Evolutionary conservation across 2,329 filamentous ascomycete genomes (phyloP), one percentile per base, ranked within the genome.

Genomic region (Botrytis pseudocinerea): DNA sequence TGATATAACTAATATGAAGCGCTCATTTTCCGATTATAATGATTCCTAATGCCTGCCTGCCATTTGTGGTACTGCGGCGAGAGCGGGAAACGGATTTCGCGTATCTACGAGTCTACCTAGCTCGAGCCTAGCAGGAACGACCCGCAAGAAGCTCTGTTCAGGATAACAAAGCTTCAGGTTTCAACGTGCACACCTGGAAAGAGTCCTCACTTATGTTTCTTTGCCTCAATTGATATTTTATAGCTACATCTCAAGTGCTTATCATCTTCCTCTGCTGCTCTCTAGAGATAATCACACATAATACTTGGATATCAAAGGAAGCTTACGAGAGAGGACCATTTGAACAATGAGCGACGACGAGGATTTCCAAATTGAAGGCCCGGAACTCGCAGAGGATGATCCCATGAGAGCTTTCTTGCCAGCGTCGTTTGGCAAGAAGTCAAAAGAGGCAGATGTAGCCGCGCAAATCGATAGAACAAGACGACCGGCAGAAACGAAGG

Each of bases 381-480:
- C 87, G 28, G 84, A 85, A 48, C 78, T 91, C 74, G 85, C 87
- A 48, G 84, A 83, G 32, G 89, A 93, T 80, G 91, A 94, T 76
- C 90, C 91, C 59, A 88, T 95, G 86, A 88, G 91, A 79, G 87
- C 89, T 69, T 97, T 94, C 80, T 84, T 98, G 74, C 95, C 95
- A 0, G 86, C 90, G 3, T 89, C 93, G 0, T 98, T 98, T 81
- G 95, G 95, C 70, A 97, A 95, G 82, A 92, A 92, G 81, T 87
- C 90, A 54, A 91, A 89, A 78, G 89, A 91, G 76, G 85, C 92
- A 78, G 90, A 97, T 82, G 86, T 95, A 76, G 88, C 90, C 70
- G 91, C 91, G 73, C 95, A 97, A 83, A 92, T 98, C 77, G 90
- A 95, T 78, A 89, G 90, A 78, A 93, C 91, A 78, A 92, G 92